Conservation (phyloP, 1,284 basidiomycete species). For the Ceratobasidium sp. region DNA sequence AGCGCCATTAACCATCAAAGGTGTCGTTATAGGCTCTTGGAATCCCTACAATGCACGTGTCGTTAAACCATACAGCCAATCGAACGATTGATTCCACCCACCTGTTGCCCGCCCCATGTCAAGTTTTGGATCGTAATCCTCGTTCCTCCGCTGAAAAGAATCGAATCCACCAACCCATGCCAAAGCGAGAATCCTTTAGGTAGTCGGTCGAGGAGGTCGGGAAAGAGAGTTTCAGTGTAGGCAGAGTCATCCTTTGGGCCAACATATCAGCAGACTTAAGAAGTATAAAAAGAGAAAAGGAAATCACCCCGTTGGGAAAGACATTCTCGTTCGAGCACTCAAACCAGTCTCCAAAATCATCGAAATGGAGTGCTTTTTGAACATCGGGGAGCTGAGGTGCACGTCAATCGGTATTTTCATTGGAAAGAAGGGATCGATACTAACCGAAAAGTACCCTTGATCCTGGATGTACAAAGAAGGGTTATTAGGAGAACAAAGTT, state of each 20-base stretch:
- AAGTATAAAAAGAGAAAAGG: neutral
- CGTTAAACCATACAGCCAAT: no score
- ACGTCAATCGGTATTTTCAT: no score
- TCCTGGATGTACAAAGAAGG: neutral
- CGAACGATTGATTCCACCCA: no score
- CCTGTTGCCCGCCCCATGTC: constrained; percentile 46
- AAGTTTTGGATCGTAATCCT: constrained; percentile 48
- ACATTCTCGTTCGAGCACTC: constrained; percentile 44
- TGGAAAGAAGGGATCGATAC: no score
- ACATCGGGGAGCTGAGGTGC: constrained; percentile 47
- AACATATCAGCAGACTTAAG: no score
- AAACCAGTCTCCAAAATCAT: constrained; percentile 44
- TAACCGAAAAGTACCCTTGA: neutral
- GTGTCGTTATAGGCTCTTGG: constrained; percentile 34
- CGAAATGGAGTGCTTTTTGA: constrained; percentile 46
- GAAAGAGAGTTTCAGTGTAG: constrained; percentile 47
- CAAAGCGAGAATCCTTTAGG: constrained; percentile 44
- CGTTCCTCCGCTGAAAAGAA: constrained; percentile 46
- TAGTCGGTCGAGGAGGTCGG: constrained; percentile 46
- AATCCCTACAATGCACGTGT: no score
- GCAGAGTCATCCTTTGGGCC: constrained; percentile 41
- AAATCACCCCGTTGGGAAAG: constrained; percentile 36
- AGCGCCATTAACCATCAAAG: constrained; percentile 23
- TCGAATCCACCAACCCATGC: constrained; percentile 43
- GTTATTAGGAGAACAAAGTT: constrained; percentile 41